These are phyloP conservation scores for Ganoderma sinense DNA, from an alignment of 1,284 basidiomycete genomes.

Conservation along the genomic window DNA sequence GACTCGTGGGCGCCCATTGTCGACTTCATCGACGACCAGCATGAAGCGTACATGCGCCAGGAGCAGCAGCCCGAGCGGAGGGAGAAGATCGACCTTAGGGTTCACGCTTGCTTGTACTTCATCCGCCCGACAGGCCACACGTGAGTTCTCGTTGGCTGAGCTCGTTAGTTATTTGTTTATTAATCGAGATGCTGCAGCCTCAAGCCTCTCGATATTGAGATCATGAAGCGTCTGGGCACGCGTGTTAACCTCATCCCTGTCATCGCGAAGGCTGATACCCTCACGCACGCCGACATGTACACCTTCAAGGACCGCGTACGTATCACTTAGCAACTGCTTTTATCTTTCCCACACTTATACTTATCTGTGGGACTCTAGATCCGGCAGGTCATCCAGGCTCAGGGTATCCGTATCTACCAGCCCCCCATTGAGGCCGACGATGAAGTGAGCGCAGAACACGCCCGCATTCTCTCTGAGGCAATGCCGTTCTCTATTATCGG, in stretches of 20 bases:
- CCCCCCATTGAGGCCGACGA: constrained; percentile 95
- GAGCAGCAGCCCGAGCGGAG: constrained; percentile 96
- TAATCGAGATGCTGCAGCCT: constrained; percentile 60
- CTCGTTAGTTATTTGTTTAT: constrained; percentile 7
- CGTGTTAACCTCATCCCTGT: constrained; percentile 99
- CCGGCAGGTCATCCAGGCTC: constrained; percentile 89
- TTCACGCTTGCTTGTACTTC: constrained; percentile 98
- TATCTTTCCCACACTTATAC: constrained; percentile 9
- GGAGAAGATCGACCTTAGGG: constrained; percentile 94
- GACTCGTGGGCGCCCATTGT: constrained; percentile 98
- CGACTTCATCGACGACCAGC: constrained; percentile 99
- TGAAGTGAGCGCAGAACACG: constrained; percentile 88
- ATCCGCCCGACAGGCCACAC: constrained; percentile 96
- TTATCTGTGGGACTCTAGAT: constrained; percentile 57
- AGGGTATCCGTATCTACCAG: constrained; percentile 94
- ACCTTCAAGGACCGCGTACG: constrained; percentile 93
- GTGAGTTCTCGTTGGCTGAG: constrained; percentile 55
- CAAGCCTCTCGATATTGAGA: constrained; percentile 98
- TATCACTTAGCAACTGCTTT: constrained; percentile 28
- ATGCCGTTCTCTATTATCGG: constrained; percentile 99
- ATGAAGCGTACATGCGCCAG: constrained; percentile 99
- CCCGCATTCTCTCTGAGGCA: constrained; percentile 85
- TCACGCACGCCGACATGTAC: constrained; percentile 92
- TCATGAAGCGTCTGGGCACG: constrained; percentile 97
- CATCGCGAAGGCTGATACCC: constrained; percentile 95